phyloP scores from a whole-genome alignment of 2,329 filamentous ascomycete genomes.

The Corinectria fuckeliana region DNA sequence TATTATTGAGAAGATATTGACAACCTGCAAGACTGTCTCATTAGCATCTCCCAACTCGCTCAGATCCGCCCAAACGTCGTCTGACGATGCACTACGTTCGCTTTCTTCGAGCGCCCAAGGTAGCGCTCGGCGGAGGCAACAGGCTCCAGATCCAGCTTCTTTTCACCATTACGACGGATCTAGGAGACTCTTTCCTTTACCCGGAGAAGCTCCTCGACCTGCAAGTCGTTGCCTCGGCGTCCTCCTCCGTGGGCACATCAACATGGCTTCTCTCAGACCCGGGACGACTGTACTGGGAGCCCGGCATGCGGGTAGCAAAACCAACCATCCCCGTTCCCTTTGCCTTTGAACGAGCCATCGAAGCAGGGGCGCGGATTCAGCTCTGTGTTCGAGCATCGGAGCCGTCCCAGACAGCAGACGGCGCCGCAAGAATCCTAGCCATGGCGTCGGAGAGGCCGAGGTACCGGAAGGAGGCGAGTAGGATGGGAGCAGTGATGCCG shows the following conservation, averaged over 20 bases:
- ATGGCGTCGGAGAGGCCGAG: conserved; percentile 27
- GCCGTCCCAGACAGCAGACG: conserved; percentile 35
- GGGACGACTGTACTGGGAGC: conserved; percentile 39
- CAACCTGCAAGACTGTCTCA: neutral
- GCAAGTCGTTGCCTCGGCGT: conserved; percentile 42
- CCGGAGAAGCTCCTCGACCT: conserved; percentile 54
- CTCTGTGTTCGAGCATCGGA: conserved; percentile 40
- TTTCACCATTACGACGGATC: conserved; percentile 63
- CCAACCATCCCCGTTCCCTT: conserved; percentile 39
- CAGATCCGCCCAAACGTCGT: neutral
- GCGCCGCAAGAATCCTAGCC: conserved; percentile 36
- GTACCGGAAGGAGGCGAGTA: conserved; percentile 24
- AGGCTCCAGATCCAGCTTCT: conserved; percentile 50
- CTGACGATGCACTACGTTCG: conserved; percentile 63
- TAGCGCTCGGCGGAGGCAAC: conserved; percentile 36
- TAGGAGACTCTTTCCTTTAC: conserved; percentile 62
- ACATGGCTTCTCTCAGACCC: conserved; percentile 36
- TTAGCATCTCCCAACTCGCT: neutral
- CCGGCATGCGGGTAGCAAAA: conserved; percentile 51
- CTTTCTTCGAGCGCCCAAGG: conserved; percentile 55
- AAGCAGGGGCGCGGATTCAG: conserved; percentile 34
- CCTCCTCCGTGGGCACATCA: conserved; percentile 26
- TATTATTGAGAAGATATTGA: conserved; percentile 1
- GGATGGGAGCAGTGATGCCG: conserved; percentile 51
- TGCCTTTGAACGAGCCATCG: conserved; percentile 35